Conservation (phyloP, 2,329 filamentous ascomycete species). For the Laburnicola sp. region DNA sequence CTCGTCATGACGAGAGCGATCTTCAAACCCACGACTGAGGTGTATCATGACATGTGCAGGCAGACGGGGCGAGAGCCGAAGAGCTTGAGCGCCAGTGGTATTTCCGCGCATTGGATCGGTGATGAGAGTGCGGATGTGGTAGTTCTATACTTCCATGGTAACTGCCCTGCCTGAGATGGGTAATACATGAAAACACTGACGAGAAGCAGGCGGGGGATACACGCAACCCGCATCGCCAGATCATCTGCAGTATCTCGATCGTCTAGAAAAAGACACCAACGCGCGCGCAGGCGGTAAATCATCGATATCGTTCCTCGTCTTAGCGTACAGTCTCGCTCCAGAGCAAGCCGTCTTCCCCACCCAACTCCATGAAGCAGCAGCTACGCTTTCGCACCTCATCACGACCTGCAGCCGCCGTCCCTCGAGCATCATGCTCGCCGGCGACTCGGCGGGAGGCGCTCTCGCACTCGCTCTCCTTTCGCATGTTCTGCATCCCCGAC, state of each 20-base stretch:
- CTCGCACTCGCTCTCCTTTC: slow-evolving; percentile 5
- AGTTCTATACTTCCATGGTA: neutral
- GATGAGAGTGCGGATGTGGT: neutral
- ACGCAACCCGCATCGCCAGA: neutral
- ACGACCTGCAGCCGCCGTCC: neutral
- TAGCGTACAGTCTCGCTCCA: slow-evolving; percentile 2
- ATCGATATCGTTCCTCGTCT: neutral
- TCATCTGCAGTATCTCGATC: neutral
- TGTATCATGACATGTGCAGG: neutral
- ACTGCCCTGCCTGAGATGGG: neutral
- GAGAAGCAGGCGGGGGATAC: neutral
- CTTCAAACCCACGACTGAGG: slow-evolving; percentile 1
- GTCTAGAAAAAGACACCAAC: neutral
- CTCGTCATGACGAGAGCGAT: neutral
- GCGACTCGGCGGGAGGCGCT: slow-evolving; percentile 15
- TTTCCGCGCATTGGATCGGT: neutral
- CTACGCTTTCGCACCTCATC: neutral
- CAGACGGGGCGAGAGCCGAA: neutral
- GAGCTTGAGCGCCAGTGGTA: neutral
- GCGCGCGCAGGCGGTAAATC: neutral
- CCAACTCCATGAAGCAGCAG: slow-evolving; percentile 5
- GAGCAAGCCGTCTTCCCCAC: slow-evolving; percentile 1
- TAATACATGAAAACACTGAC: neutral
- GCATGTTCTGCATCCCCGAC: slow-evolving; percentile 10
- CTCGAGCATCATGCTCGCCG: slow-evolving; percentile 7